Base-by-base conservation (phyloP, 2,329 filamentous ascomycete genomes). In the Diaporthe sp. region DNA sequence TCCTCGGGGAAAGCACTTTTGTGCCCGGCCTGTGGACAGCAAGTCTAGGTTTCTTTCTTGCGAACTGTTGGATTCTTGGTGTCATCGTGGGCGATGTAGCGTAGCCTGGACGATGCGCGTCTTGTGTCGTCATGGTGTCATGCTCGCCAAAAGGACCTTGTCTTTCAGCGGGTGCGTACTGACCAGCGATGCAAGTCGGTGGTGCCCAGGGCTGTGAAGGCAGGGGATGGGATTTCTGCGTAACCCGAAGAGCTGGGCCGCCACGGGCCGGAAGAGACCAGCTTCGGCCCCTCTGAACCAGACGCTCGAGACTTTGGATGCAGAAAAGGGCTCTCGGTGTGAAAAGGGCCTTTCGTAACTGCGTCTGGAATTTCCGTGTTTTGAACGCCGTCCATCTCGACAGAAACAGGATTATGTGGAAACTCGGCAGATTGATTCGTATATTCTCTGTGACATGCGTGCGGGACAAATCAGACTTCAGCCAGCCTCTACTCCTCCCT, bases 61-160 rank as follows among this genome's bases (percentile, higher is more conserved):
- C 95, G 22, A 98, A 99, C 81, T 92, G 92, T 78, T 97, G 94
- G 92, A 94, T 98, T 71, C 81, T 99, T 51, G 94, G 94, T 0
- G 86, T 97, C 61, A 92, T 98, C 56, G 89, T 98, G 9, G 81
- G 82, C 2, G 97, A 98, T 82, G 87, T 87, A 4, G 83, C 78
- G 3, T 76, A 68, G 59, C 32, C 59, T 19, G 30, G 17, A 39
- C 15, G 22, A 37, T 66, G 19, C 9, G 4, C 2, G 19, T 15
- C 9, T 25, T 5, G 17, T 25, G n/a, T 25, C 55, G 55, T 37
- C 35, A 50, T 22, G 15, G 27, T 25, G 32, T 17, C 13, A 39
- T 63, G 25, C 3, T 27, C n/a, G 32, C 37, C 32, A 17, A 32
- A 22, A 59, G 35, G 35, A 25, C 30, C 4, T 66, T 37, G n/a